phyloP scores from a whole-genome alignment of 1,284 basidiomycete species.

The Ceratobasidium sp. region DNA sequence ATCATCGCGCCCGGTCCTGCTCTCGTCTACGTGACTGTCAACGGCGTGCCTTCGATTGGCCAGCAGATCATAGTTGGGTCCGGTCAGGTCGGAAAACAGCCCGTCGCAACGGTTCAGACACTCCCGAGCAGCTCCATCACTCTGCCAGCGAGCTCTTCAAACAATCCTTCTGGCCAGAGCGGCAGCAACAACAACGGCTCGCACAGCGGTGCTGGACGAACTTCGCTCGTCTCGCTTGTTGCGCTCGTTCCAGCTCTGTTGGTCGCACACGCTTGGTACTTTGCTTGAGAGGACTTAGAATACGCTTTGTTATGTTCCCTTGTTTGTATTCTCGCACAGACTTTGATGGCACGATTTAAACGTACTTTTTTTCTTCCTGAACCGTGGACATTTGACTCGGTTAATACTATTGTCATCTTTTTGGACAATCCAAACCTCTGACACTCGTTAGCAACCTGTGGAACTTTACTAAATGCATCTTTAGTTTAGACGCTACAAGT shows the following conservation, averaged over 20 bases:
- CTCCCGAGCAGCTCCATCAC: conserved; percentile 55
- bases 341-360: neutral
- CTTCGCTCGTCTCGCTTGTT: conserved; percentile 1
- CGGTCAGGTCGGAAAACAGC: conserved; percentile 67
- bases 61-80: conserved; percentile 80
- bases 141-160: conserved; percentile 5
- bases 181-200: conserved; percentile 3
- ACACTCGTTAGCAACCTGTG: conserved; percentile 23
- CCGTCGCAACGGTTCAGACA: conserved; percentile 51
- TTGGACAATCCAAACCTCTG: conserved; percentile 17
- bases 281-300: neutral
- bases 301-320: conserved; percentile 9
- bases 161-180: neutral
- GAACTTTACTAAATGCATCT: conserved; percentile 12
- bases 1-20: conserved; percentile 88
- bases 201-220: neutral
- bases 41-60: conserved; percentile 87
- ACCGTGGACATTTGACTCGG: conserved; percentile 18
- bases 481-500: conserved; percentile 5
- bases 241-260: conserved; percentile 8
- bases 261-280: conserved; percentile 3
- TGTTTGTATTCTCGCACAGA: conserved; percentile 3
- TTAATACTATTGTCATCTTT: neutral
- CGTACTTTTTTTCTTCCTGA: neutral
- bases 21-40: conserved; percentile 80